phyloP scores from a whole-genome alignment of 2,329 filamentous ascomycete genomes.

The Talaromyces rugulosus region DNA sequence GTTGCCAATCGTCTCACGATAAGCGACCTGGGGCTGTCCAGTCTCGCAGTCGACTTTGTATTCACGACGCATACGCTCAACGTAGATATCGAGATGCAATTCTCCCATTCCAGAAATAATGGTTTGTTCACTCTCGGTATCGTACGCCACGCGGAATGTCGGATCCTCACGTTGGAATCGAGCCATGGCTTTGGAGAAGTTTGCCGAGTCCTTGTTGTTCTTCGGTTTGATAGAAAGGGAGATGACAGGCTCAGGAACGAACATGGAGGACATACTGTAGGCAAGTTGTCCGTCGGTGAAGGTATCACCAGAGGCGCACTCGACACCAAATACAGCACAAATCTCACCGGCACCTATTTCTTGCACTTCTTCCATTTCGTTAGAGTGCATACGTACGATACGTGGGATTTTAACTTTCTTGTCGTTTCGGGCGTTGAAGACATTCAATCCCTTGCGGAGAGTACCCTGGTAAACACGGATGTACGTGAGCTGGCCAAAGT shows the following conservation, averaged over 20 bases:
- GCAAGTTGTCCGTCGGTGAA: conserved; percentile 91
- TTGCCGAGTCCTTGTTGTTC: conserved; percentile 81
- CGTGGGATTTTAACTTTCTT: conserved; percentile 96
- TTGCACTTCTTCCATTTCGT: conserved; percentile 95
- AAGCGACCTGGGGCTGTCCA: conserved; percentile 94
- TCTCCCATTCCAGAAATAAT: conserved; percentile 99
- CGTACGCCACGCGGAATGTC: conserved; percentile 92
- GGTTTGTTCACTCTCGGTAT: conserved; percentile 88
- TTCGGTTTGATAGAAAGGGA: conserved; percentile 97
- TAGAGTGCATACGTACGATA: conserved; percentile 98
- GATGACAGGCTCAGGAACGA: conserved; percentile 95
- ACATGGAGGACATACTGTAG: conserved; percentile 96
- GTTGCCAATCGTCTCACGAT: conserved; percentile 85
- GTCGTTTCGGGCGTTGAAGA: conserved; percentile 89
- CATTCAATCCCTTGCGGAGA: conserved; percentile 79
- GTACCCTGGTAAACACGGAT: conserved; percentile 96
- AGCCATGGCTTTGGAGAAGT: conserved; percentile 98
- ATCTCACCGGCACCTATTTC: conserved; percentile 97
- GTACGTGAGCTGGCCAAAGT: conserved; percentile 96
- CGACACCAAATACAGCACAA: conserved; percentile 95
- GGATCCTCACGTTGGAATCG: conserved; percentile 98
- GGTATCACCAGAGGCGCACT: conserved; percentile 95
- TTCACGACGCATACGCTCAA: conserved; percentile 93
- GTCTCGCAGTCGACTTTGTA: conserved; percentile 95
- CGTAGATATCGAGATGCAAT: conserved; percentile 92